These are phyloP conservation scores for Psilocybe azurescens DNA, from an alignment of 768 basidiomycete species.

Conservation along the genomic window DNA sequence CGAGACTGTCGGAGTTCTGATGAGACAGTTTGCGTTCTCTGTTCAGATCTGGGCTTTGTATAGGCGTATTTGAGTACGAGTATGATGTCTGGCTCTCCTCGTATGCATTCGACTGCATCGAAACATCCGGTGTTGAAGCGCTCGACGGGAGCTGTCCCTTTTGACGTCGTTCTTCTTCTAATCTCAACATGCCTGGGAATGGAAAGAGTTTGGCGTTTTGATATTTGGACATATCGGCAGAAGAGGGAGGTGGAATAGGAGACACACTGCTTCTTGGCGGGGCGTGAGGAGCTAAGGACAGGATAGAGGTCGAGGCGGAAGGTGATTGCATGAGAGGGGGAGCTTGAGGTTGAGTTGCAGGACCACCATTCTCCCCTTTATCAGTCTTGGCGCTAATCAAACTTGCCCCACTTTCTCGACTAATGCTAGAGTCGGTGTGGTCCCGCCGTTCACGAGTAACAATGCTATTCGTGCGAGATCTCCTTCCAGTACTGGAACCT, in stretches of 20 bases:
- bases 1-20: conserved; percentile 71
- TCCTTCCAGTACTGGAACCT: conserved; percentile 69
- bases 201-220: conserved; percentile 84
- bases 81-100: conserved; percentile 54
- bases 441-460: conserved; percentile 68
- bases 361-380: conserved; percentile 44
- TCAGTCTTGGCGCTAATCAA: conserved; percentile 66
- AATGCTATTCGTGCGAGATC: conserved; percentile 82
- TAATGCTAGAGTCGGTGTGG: conserved; percentile 74
- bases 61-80: conserved; percentile 56
- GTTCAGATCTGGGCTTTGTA: conserved; percentile 52
- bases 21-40: conserved; percentile 71
- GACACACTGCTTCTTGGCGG: conserved; percentile 66
- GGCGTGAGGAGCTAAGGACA: conserved; percentile 62
- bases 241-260: conserved; percentile 78
- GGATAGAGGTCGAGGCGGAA: conserved; percentile 73
- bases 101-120: conserved; percentile 45
- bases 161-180: conserved; percentile 74
- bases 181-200: conserved; percentile 84
- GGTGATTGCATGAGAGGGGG: conserved; percentile 60
- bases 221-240: conserved; percentile 75
- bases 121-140: conserved; percentile 49
- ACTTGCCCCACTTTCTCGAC: conserved; percentile 79
- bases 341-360: conserved; percentile 46
- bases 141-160: conserved; percentile 51